Base-by-base conservation (phyloP, 805 yeast species). In the Blastobotrys mokoenaii region DNA sequence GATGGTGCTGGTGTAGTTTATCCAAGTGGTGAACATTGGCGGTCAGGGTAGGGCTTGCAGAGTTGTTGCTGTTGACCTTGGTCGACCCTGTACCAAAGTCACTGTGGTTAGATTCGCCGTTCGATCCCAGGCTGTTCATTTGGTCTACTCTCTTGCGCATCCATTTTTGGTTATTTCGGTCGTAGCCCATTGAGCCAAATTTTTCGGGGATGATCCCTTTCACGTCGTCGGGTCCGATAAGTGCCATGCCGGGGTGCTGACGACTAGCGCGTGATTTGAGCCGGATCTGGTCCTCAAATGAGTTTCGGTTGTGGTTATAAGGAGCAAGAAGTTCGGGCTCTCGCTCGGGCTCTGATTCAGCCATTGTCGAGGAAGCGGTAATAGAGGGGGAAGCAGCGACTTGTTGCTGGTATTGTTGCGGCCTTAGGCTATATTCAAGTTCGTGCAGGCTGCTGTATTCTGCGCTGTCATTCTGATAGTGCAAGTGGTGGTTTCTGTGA, bases 161-260 rank as follows among this genome's bases (percentile, higher is more conserved):
- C 62, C 62, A 58, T 12, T 48, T 40, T 34, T 43, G 42, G 22
- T 50, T 43, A 16, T 46, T 40, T 4, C 43, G 38, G 36, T 58
- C 61, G 44, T 27, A 56, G 17, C 43, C 53, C 58, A 56, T 52
- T 5, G 53, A 50, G 12, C 57, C 57, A 15, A 45, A 43, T 12
- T 45, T 49, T 27, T 48, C 47, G 3, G 55, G 57, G n/a, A 51
- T 51, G 34, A 53, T 52, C 18, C 46, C 51, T 10, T 49, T 45
- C 36, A 53, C 51, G 25, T 44, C 47, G 12, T 44, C 43, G 4
- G 47, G 47, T 25, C 43, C 31, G 36, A 44, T 44, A n/a, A 37
- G 40, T 2, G 35, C 43, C 43, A 39, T 16, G 11, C 44, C 39
- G 10, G 39, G 39, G 30, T 36, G 45, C n/a, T 14, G 16, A 5